These are phyloP conservation scores for Symbiodinium natans DNA, from an alignment of 73 alveolate species.

Conservation along the genomic window DNA sequence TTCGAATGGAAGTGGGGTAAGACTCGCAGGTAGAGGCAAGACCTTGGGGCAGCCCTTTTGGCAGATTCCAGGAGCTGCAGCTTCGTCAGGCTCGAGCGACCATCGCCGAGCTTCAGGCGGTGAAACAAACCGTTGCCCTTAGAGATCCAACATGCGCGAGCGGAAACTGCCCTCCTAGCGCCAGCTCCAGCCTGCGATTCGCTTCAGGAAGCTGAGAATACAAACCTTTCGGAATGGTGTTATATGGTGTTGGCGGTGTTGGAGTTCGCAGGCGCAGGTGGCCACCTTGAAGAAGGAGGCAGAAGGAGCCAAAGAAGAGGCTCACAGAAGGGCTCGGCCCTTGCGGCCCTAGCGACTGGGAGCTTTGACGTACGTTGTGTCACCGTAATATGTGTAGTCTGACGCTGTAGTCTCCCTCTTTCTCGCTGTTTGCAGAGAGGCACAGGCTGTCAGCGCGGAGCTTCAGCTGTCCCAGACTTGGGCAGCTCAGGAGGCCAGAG, in stretches of 20 bases:
- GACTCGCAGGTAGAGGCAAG: neutral
- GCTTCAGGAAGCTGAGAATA: no score
- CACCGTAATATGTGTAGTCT: neutral
- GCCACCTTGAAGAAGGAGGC: constrained; percentile 17
- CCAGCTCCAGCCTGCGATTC: no score
- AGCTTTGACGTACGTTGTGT: neutral
- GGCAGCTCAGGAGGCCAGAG: constrained; percentile 48
- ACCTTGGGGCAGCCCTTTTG: neutral
- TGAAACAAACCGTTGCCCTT: no score
- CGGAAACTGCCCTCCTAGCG: no score
- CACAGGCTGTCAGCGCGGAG: constrained; percentile 33
- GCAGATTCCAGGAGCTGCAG: neutral
- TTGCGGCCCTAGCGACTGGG: neutral
- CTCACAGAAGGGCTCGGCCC: neutral
- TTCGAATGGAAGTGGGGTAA: no score
- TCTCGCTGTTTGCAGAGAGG: neutral
- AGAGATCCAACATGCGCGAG: no score
- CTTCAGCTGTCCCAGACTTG: constrained; percentile 42
- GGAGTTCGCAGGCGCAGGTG: constrained; percentile 36
- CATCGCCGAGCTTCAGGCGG: neutral
- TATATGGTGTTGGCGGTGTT: no score
- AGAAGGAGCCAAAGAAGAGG: constrained; percentile 57
- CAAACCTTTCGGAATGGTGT: no score
- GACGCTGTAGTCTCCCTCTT: neutral
- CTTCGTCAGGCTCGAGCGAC: neutral